Evolutionary conservation across 2,329 filamentous ascomycete genomes (phyloP).

Genomic region (Ophiosphaerella korrae): DNA sequence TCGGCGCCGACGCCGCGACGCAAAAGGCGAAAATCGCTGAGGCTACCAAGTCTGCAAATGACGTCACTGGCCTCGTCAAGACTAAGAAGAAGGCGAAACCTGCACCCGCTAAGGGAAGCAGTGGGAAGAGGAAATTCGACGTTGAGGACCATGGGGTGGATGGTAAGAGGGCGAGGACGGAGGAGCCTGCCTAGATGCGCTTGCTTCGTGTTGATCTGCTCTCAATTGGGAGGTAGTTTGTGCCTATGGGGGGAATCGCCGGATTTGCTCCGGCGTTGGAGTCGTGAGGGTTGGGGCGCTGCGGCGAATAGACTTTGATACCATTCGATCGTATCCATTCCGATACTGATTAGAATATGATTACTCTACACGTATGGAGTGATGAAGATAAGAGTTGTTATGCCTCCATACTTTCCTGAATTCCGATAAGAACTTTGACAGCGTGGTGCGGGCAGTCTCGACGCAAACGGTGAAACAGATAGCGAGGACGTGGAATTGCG

Average conservation of each 20-base stretch:
- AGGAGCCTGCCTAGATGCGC: conserved; percentile 24
- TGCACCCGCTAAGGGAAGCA: conserved; percentile 16
- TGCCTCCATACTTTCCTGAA: too few species aligned
- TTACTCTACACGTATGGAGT: too few species aligned
- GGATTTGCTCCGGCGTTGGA: too few species aligned
- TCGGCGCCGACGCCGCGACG: conserved; percentile 66
- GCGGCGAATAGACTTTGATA: too few species aligned
- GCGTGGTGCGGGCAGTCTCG: too few species aligned
- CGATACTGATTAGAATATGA: too few species aligned
- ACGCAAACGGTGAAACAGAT: too few species aligned
- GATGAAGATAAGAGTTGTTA: too few species aligned
- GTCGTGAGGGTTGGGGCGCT: too few species aligned
- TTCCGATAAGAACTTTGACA: too few species aligned
- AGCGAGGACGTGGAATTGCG: too few species aligned
- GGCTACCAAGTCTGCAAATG: conserved; percentile 74
- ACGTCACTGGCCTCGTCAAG: conserved; percentile 74
- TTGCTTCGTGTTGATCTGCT: not conserved
- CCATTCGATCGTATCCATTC: too few species aligned
- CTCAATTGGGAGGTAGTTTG: not conserved
- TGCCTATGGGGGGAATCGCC: not conserved
- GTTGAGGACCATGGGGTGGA: conserved; percentile 26
- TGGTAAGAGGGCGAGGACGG: conserved; percentile 42
- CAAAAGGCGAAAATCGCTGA: conserved; percentile 70
- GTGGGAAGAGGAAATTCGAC: conserved; percentile 43
- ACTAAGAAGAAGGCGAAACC: conserved; percentile 64